Conservation (phyloP, 345 rosid species). For the Eucalyptus coolabah region DNA sequence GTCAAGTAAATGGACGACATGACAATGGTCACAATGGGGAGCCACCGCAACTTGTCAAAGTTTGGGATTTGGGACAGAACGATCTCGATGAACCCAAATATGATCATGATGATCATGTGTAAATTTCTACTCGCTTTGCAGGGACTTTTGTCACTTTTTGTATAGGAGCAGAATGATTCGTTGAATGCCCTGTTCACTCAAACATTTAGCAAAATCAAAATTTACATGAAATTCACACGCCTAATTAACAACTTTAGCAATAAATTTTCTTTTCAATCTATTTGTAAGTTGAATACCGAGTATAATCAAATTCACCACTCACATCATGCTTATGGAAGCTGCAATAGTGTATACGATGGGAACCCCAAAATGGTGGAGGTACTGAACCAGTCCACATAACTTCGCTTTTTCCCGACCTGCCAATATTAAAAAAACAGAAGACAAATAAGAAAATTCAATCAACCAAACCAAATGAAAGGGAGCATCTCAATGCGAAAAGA, state of each 20-base stretch:
- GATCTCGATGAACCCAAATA: conserved; percentile 37
- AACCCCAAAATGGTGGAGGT: no score
- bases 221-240: background rate
- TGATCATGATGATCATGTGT: conserved; percentile 59
- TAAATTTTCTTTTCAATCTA: background rate
- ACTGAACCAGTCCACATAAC: no score
- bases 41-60: conserved; percentile 75
- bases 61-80: conserved; percentile 72
- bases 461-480: no score
- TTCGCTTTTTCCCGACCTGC: no score
- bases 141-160: conserved; percentile 11
- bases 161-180: conserved; percentile 35
- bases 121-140: conserved; percentile 36
- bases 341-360: no score
- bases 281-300: background rate
- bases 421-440: no score
- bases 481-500: no score
- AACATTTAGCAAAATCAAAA: background rate
- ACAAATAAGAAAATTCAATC: no score
- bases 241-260: background rate
- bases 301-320: no score
- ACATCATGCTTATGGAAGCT: no score
- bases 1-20: conserved; percentile 90
- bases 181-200: conserved; percentile 36
- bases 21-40: conserved; percentile 69